Conservation (phyloP, 352 stramenopile genomes). For the Globisporangium barbulae region DNA sequence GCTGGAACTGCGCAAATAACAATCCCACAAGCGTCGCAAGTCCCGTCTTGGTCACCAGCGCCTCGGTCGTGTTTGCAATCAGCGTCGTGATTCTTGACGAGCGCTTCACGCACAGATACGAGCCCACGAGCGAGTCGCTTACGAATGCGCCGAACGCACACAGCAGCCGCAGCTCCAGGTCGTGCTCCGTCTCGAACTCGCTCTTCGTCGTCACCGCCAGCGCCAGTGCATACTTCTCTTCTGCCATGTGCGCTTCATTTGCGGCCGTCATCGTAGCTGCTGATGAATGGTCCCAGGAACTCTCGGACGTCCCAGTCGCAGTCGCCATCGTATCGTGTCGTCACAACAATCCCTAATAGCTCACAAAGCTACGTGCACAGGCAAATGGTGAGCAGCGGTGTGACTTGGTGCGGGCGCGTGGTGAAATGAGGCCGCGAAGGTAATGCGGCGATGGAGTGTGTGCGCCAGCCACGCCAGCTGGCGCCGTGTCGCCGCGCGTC, state of each 20-base stretch:
- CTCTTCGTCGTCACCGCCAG: not conserved
- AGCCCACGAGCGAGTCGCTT: conserved; percentile 31
- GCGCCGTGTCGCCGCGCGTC: conserved; percentile 9
- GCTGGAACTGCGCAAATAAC: conserved; percentile 58
- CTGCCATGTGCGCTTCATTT: not conserved
- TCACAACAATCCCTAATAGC: not conserved
- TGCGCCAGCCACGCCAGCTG: not conserved
- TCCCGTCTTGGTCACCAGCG: conserved; percentile 35
- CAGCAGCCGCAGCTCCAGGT: conserved; percentile 60
- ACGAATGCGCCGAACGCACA: conserved; percentile 46
- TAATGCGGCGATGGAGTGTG: no score
- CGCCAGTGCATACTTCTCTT: no score
- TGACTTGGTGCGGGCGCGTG: not conserved
- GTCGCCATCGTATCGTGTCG: not conserved
- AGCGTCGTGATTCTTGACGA: conserved; percentile 43
- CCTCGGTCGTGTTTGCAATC: conserved; percentile 48
- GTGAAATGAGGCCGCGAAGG: not conserved
- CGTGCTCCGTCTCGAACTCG: conserved; percentile 6
- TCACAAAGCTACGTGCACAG: not conserved
- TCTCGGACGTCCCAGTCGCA: not conserved
- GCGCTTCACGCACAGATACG: conserved; percentile 51
- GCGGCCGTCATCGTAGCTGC: not conserved
- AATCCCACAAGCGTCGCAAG: conserved; percentile 36
- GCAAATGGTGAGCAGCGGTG: not conserved
- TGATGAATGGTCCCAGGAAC: not conserved